Evolutionary conservation across 2,329 filamentous ascomycete genomes (phyloP).

Genomic region (Teratosphaeriaceae sp.): DNA sequence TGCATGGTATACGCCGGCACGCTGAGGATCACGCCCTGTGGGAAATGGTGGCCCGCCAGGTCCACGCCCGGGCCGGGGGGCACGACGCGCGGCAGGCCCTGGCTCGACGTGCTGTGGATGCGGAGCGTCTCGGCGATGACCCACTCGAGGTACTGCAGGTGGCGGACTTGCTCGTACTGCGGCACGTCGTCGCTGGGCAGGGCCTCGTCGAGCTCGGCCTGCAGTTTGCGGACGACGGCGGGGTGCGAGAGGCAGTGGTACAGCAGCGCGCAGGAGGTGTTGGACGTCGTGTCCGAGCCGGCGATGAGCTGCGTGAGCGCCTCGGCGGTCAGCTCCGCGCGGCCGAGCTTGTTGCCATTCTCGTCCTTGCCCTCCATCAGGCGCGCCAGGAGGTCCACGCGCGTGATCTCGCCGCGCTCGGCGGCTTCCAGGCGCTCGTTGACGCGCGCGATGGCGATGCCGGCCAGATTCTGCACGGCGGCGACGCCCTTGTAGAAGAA

Average conservation of each 20-base stretch:
- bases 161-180: slow-evolving; percentile 62
- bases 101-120: slow-evolving; percentile 77
- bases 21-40: slow-evolving; percentile 37
- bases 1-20: slow-evolving; percentile 38
- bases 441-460: slow-evolving; percentile 81
- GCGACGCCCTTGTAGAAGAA: slow-evolving; percentile 31
- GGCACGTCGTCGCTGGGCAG: slow-evolving; percentile 61
- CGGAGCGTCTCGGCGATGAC: slow-evolving; percentile 81
- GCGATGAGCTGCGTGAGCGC: slow-evolving; percentile 84
- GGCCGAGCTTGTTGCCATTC: slow-evolving; percentile 65
- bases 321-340: slow-evolving; percentile 79
- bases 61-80: slow-evolving; percentile 58
- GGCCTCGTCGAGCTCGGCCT: slow-evolving; percentile 65
- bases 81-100: slow-evolving; percentile 73
- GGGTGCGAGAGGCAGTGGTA: slow-evolving; percentile 68
- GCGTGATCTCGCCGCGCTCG: slow-evolving; percentile 47
- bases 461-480: slow-evolving; percentile 65
- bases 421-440: slow-evolving; percentile 64
- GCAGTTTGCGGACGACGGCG: slow-evolving; percentile 63
- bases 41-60: slow-evolving; percentile 62
- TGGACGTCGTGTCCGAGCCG: slow-evolving; percentile 69
- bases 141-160: slow-evolving; percentile 67
- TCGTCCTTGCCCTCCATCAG: slow-evolving; percentile 84
- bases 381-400: slow-evolving; percentile 73
- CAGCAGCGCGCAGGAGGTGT: slow-evolving; percentile 75